Conservation (phyloP, 345 rosid genomes). For the Gossypium stocksii region DNA sequence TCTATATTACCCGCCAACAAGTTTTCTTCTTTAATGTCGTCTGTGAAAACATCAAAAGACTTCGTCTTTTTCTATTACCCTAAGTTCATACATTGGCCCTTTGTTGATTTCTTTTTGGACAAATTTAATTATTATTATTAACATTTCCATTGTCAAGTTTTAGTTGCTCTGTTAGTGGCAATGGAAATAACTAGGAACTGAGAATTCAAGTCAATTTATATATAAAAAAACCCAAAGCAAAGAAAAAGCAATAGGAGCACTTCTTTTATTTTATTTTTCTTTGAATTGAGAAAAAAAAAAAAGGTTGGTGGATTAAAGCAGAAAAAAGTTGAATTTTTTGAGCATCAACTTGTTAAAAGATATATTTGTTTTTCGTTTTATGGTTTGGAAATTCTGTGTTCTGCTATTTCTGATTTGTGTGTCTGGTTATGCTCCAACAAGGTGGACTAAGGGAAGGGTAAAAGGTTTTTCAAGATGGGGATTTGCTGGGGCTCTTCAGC, state of each 20-base stretch:
- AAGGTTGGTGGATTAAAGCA: not conserved
- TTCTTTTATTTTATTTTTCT: not conserved
- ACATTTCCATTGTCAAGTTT: not conserved
- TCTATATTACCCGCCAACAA: not conserved
- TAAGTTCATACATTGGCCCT: not conserved
- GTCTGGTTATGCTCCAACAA: slow-evolving; percentile 2
- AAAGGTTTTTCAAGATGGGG: slow-evolving; percentile 38
- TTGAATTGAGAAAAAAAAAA: not conserved
- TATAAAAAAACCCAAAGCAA: not conserved
- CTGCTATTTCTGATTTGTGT: not conserved
- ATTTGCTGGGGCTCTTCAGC: slow-evolving; percentile 58
- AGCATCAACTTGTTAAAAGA: not conserved
- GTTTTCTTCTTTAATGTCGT: not conserved
- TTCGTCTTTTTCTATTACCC: not conserved
- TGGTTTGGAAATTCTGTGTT: not conserved
- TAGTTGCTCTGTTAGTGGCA: not conserved
- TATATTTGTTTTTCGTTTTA: not conserved
- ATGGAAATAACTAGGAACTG: not conserved
- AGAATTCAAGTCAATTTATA: not conserved
- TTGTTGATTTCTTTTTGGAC: not conserved
- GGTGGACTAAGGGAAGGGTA: not conserved
- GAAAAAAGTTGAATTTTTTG: not conserved
- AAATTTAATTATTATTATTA: not conserved
- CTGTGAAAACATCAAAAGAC: not conserved
- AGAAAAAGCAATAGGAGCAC: not conserved